Base-by-base conservation (phyloP, 768 basidiomycete species). In the Saitozyma sp. region DNA sequence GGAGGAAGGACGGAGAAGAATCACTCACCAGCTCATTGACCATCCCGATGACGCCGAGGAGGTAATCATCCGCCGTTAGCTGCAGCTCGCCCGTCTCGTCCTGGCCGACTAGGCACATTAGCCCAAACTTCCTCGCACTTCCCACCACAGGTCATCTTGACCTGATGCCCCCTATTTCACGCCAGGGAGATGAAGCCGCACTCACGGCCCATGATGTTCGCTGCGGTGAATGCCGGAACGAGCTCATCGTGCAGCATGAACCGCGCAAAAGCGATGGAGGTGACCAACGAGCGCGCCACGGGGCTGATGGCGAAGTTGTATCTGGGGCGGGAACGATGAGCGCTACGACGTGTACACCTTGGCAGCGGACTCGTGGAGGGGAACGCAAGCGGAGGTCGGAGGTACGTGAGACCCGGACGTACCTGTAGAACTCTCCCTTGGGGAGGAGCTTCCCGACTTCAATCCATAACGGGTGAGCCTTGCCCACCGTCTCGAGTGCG, bases 1-100 rank as follows among this genome's bases (percentile, higher is more conserved):
- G n/a, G n/a, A 3, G 52, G 20, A 16, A 48, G 39, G 14, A 19
- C 7, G 29, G 16, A 56, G 20, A 39, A 19, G 42, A 41, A 20
- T 11, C 38, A 70, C 79, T 50, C 20, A 80, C 80, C 17, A 81
- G 71, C 61, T 81, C 81, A 58, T 80, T 80, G 19, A 79, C 75
- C 41, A 80, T 73, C 0, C 79, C 78, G 49, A 82, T 81, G 11
- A 82, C 76, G 11, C 77, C 78, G 50, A 82, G 81, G 7, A 82
- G 73, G 66, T 82, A 82, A 54, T 82, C 82, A 53, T 82, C 82
- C 2, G 80, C 79, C 2, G 75, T 72, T 9, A 82, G 66, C 45
- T 76, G 70, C 51, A 82, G 54, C 17, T 75, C 70, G 42, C 77
- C 75, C 1, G 63, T 56, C 64, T 70, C 75, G 10, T 73, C 73